phyloP scores from a whole-genome alignment of 352 stramenopile species.

The Phytopythium litorale region DNA sequence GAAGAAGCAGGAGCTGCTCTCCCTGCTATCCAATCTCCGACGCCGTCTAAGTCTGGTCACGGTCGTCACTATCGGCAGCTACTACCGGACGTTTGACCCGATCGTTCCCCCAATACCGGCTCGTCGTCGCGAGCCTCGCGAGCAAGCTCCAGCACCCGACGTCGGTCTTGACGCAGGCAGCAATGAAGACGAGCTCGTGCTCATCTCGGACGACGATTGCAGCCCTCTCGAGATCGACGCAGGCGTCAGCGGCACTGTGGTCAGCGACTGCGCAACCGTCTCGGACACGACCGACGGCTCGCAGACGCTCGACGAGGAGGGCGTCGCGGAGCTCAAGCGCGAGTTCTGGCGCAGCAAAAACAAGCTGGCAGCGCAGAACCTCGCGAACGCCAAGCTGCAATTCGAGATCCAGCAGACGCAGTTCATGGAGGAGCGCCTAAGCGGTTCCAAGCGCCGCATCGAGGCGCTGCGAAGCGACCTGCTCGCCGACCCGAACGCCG shows the following conservation, averaged over 20 bases:
- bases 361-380: constrained; percentile 12
- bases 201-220: constrained; percentile 10
- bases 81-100: constrained; percentile 10
- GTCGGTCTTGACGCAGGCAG: background rate
- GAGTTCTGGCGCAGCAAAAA: constrained; percentile 18
- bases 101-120: background rate
- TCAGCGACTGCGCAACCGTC: constrained; percentile 2
- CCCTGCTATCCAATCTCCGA: constrained; percentile 3
- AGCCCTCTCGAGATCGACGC: background rate
- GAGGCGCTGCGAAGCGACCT: constrained; percentile 16
- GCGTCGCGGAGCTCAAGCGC: constrained; percentile 7
- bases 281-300: constrained; percentile 2
- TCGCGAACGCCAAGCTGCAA: constrained; percentile 18
- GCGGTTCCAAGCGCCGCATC: constrained; percentile 19
- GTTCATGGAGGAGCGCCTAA: constrained; percentile 16
- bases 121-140: background rate
- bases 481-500: background rate
- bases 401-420: constrained; percentile 14
- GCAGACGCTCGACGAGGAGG: constrained; percentile 1
- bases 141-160: background rate
- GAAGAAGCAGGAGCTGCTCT: constrained; percentile 1
- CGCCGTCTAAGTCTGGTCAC: background rate
- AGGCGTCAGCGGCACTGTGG: background rate
- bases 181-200: background rate
- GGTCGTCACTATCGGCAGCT: constrained; percentile 4